Percentiles rank a stretch among this genome's conserved stretches.
Conservation (phyloP, 306 rosid genomes). For the Sindora glabra region DNA sequence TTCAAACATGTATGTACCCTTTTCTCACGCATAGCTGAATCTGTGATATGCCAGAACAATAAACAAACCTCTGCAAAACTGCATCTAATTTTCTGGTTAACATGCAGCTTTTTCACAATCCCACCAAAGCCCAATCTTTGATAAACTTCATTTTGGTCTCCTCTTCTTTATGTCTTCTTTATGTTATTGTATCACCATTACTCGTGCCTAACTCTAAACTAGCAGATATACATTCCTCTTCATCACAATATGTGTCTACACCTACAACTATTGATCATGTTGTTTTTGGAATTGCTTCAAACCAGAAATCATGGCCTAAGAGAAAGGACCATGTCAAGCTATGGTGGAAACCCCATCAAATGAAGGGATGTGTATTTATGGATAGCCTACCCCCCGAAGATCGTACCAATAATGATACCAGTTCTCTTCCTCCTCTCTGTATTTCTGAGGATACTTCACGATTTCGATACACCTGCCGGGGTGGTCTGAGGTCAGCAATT, state of each 20-base stretch:
- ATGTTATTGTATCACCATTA: constrained; percentile 37
- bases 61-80: neutral
- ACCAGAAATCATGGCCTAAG: constrained; percentile 44
- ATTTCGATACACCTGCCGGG: constrained; percentile 54
- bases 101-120: constrained; percentile 42
- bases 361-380: constrained; percentile 70
- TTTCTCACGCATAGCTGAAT: neutral
- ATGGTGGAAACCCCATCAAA: constrained; percentile 65
- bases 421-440: constrained; percentile 61
- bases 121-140: constrained; percentile 36
- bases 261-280: constrained; percentile 51
- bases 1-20: neutral
- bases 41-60: neutral
- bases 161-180: constrained; percentile 44
- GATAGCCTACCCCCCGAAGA: constrained; percentile 35
- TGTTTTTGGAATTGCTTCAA: constrained; percentile 84
- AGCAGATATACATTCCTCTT: constrained; percentile 8
- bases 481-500: constrained; percentile 52
- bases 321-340: constrained; percentile 49
- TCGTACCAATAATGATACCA: neutral
- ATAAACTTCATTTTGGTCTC: constrained; percentile 36
- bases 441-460: constrained; percentile 59
- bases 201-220: constrained; percentile 22
- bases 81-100: constrained; percentile 1
- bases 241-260: constrained; percentile 16